These are phyloP conservation scores for Penicillium soppii DNA, from an alignment of 495 filamentous ascomycete genomes.

Conservation along the genomic window DNA sequence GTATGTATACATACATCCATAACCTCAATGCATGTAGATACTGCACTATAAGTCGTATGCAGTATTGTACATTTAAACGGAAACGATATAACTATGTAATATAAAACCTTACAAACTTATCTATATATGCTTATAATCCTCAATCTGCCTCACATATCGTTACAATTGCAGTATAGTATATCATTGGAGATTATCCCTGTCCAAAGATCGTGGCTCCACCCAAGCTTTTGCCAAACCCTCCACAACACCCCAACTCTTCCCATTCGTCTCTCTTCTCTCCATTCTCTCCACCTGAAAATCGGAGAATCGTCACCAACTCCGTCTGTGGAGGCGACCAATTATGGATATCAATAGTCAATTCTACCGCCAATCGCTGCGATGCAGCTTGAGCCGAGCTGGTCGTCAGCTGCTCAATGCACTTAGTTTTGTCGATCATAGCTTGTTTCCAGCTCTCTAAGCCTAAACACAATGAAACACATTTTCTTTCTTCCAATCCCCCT, in stretches of 20 bases:
- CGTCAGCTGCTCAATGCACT: too few species aligned
- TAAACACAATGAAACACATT: not conserved
- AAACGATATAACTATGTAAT: too few species aligned
- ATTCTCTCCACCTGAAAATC: not conserved
- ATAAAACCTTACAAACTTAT: too few species aligned
- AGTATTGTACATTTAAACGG: too few species aligned
- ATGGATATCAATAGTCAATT: not conserved
- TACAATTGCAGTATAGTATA: not conserved
- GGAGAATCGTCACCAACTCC: not conserved
- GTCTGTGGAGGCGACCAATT: not conserved
- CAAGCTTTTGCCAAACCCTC: slow-evolving; percentile 11
- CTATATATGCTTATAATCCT: too few species aligned
- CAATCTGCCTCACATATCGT: not conserved
- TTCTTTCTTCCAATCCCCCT: not conserved
- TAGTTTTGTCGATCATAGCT: not conserved
- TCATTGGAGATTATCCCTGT: not conserved
- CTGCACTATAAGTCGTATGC: too few species aligned
- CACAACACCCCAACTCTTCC: not conserved
- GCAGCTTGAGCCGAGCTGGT: not conserved
- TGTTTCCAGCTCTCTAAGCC: not conserved
- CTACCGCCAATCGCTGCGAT: not conserved
- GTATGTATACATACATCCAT: too few species aligned
- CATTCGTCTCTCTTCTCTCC: not conserved
- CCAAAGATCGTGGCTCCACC: slow-evolving; percentile 1
- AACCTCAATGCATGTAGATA: too few species aligned